Evolutionary conservation across 2,329 filamentous ascomycete genomes (phyloP).

Genomic region (Ophiocordyceps sinensis): DNA sequence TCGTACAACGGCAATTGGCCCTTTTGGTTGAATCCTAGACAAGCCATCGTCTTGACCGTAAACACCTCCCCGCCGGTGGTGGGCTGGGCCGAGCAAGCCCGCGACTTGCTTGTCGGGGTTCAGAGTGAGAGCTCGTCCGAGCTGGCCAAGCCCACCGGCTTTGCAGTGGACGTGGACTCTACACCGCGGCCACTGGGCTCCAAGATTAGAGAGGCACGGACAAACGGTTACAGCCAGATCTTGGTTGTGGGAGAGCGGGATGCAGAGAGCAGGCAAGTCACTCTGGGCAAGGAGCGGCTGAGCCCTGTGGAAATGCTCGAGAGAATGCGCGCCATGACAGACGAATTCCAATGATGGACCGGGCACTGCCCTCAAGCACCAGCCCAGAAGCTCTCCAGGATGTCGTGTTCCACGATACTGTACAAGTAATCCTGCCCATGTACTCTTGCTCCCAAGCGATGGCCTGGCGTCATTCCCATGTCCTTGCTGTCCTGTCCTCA

Average conservation of each 20-base stretch:
- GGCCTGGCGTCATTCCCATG: too few relatives aligned
- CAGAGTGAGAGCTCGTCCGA: slow-evolving; percentile 17
- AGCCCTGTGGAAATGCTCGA: slow-evolving; percentile 27
- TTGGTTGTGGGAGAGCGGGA: slow-evolving; percentile 58
- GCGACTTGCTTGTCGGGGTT: slow-evolving; percentile 36
- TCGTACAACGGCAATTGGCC: slow-evolving; percentile 70
- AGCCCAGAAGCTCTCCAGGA: not conserved
- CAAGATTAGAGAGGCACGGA: slow-evolving; percentile 60
- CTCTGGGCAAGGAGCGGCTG: slow-evolving; percentile 24
- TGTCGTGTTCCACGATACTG: not conserved
- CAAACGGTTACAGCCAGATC: slow-evolving; percentile 58
- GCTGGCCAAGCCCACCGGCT: slow-evolving; percentile 38
- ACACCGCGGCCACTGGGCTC: slow-evolving; percentile 46
- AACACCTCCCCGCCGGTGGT: slow-evolving; percentile 45
- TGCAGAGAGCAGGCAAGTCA: slow-evolving; percentile 41
- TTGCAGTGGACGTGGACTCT: slow-evolving; percentile 57
- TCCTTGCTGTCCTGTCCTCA: too few relatives aligned
- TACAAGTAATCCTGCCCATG: not conserved
- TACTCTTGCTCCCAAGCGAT: too few relatives aligned
- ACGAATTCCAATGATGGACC: slow-evolving; percentile 29
- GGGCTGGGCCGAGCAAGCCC: slow-evolving; percentile 29
- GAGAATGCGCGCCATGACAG: slow-evolving; percentile 29
- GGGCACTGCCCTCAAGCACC: not conserved
- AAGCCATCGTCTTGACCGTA: slow-evolving; percentile 60
- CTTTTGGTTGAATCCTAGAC: slow-evolving; percentile 76